A percentile compares a stretch with the other conserved stretches of the same genome.
Evolutionary conservation across 2,329 filamentous ascomycete species (phyloP).

Genomic region (Rachicladosporium sp.): DNA sequence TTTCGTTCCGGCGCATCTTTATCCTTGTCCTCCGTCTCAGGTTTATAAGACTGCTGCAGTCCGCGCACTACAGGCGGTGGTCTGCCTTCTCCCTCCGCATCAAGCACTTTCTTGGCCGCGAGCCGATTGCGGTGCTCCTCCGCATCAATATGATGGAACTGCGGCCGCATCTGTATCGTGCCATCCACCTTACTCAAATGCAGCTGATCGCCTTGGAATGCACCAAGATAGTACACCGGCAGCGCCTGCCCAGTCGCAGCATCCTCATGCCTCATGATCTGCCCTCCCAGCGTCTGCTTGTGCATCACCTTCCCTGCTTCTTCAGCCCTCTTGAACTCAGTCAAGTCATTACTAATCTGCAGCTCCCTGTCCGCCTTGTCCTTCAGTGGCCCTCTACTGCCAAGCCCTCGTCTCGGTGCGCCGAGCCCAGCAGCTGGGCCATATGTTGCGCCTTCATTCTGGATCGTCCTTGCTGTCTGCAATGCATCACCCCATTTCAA

Average conservation of each 20-base stretch:
- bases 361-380: conserved; percentile 34
- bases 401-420: conserved; percentile 10
- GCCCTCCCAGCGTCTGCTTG: conserved; percentile 75
- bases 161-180: conserved; percentile 77
- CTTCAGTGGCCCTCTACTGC: conserved; percentile 22
- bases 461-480: conserved; percentile 33
- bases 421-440: conserved; percentile 36
- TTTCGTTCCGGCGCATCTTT: conserved; percentile 59
- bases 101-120: conserved; percentile 27
- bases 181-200: conserved; percentile 76
- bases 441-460: conserved; percentile 31
- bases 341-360: conserved; percentile 24
- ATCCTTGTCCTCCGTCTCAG: conserved; percentile 44
- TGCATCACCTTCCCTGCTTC: conserved; percentile 60
- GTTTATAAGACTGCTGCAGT: conserved; percentile 15
- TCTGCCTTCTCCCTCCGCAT: conserved; percentile 26
- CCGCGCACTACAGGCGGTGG: conserved; percentile 25
- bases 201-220: conserved; percentile 75
- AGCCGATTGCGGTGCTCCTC: conserved; percentile 56
- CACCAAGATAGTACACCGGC: conserved; percentile 73
- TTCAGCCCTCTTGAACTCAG: conserved; percentile 55
- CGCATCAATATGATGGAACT: conserved; percentile 88
- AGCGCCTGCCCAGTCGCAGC: conserved; percentile 52
- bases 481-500: conserved; percentile 72
- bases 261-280: conserved; percentile 52